Percentiles rank a stretch among this genome's conserved stretches.
Conservation (phyloP, 352 stramenopile species). For the Phytophthora quininea region DNA sequence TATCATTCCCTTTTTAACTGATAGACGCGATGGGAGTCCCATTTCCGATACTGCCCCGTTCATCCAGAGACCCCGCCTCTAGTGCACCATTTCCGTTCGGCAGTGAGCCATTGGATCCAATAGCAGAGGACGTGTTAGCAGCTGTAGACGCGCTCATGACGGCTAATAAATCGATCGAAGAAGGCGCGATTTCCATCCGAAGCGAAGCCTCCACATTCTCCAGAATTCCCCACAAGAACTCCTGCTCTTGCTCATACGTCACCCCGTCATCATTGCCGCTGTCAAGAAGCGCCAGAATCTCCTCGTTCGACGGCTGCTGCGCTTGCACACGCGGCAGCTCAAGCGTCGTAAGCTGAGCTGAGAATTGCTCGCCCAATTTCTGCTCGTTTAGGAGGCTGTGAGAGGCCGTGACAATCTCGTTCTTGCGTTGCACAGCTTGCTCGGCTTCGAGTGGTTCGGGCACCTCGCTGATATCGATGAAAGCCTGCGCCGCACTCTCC, state of each 20-base stretch:
- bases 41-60: constrained; percentile 40
- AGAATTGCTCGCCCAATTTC: constrained; percentile 61
- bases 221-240: constrained; percentile 53
- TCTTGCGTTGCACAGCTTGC: constrained; percentile 77
- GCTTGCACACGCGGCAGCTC: constrained; percentile 37
- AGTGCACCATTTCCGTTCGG: constrained; percentile 38
- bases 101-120: constrained; percentile 40
- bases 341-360: constrained; percentile 50
- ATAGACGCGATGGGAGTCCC: constrained; percentile 24
- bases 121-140: constrained; percentile 15
- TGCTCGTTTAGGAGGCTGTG: constrained; percentile 58
- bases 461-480: constrained; percentile 86
- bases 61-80: constrained; percentile 33
- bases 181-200: constrained; percentile 55
- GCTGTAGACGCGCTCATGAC: constrained; percentile 61
- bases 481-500: constrained; percentile 73
- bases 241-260: constrained; percentile 67
- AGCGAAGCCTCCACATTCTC: constrained; percentile 53
- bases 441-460: constrained; percentile 80
- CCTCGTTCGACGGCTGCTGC: constrained; percentile 40
- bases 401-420: constrained; percentile 68
- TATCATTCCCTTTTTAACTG: constrained; percentile 27
- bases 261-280: constrained; percentile 41
- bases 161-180: constrained; percentile 64
- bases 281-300: constrained; percentile 58